Evolutionary conservation across 78 protist genomes (phyloP), one percentile per base, ranked within the genome.

Genomic region (Emiliania huxleyi): DNA sequence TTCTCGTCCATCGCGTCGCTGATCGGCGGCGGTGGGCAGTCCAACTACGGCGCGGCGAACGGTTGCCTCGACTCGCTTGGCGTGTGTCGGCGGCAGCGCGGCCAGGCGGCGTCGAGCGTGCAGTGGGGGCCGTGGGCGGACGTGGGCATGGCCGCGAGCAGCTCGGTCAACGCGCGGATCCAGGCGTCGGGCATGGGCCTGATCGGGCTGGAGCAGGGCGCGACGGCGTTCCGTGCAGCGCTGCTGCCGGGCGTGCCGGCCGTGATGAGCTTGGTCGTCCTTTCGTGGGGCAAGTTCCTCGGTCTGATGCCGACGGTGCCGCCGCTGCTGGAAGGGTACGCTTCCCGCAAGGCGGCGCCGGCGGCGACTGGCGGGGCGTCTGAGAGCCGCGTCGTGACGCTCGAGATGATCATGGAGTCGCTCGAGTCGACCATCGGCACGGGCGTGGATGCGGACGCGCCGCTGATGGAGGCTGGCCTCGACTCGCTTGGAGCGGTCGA

Each of bases 1-100:
- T 90, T 90, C 73, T 90, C 93, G 33, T 89, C 93, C 12, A 90
- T 81, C 43, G 81, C 95, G 35, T n/a, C 93, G 5, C 2, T 90
- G 52, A 29, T 90, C 38, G 93, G 93, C 48, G 0, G 49, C 37
- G 49, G 75, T 2, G 95, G 95, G n/a, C 95, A 93, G 75, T 38
- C 93, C 18, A 55, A 90, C 73, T 90, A 90, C 69, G 1, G 56
- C 15, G 49, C 89, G 37, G 89, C 89, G 38, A 81, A 81, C 56
- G 38, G 29, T 15, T 81, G 52, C 21, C 77, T 93, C 44, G 92
- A 93, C 71, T 44, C 83, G 33, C 91, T 90, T 62, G 93, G 87
- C 18, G 42, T 1, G 29, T 12, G 33, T 18, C 90, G 93, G n/a
- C 37, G 83, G 43, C 0, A 25, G 11, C 22, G 11, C 48, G 95